A percentile compares a stretch with the other conserved stretches of the same genome.
Conservation (phyloP, 2,329 filamentous ascomycete species). For the Phoma sp. region DNA sequence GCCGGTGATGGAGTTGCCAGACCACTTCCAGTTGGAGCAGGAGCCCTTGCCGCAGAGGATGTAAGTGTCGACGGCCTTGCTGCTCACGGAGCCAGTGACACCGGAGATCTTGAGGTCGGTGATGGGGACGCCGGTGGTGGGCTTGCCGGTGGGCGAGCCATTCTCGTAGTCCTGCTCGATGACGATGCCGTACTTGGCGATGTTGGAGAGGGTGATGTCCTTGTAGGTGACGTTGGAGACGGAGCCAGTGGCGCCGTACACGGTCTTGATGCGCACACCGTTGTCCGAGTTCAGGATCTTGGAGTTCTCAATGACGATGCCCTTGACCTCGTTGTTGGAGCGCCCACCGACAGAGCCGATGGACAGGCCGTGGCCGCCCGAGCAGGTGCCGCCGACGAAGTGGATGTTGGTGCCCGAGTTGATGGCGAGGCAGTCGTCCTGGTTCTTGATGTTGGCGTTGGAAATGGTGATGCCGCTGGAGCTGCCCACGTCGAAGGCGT, state of each 20-base stretch:
- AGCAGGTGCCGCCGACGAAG: slow-evolving; percentile 52
- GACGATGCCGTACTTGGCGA: slow-evolving; percentile 58
- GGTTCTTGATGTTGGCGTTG: slow-evolving; percentile 61
- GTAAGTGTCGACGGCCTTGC: slow-evolving; percentile 52
- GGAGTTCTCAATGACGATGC: slow-evolving; percentile 58
- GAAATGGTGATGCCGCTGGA: slow-evolving; percentile 58
- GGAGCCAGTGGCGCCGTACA: slow-evolving; percentile 58
- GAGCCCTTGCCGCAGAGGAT: slow-evolving; percentile 62
- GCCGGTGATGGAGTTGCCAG: slow-evolving; percentile 47
- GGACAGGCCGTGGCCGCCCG: slow-evolving; percentile 63
- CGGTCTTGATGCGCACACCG: slow-evolving; percentile 65
- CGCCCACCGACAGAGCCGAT: slow-evolving; percentile 66
- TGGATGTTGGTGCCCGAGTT: slow-evolving; percentile 59
- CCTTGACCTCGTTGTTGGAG: slow-evolving; percentile 60
- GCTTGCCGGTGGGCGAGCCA: slow-evolving; percentile 50
- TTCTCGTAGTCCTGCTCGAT: slow-evolving; percentile 61
- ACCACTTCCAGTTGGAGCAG: slow-evolving; percentile 63
- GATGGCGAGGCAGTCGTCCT: slow-evolving; percentile 66
- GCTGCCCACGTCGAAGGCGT: slow-evolving; percentile 62
- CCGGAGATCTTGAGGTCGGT: slow-evolving; percentile 50
- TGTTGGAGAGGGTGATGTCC: slow-evolving; percentile 54
- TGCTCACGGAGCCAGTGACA: slow-evolving; percentile 49
- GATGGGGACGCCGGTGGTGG: slow-evolving; percentile 57
- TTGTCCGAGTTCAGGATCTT: slow-evolving; percentile 60
- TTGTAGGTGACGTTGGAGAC: slow-evolving; percentile 57